Evolutionary conservation across 139 green algal genomes (phyloP).

Genomic region (Closterium sp.): DNA sequence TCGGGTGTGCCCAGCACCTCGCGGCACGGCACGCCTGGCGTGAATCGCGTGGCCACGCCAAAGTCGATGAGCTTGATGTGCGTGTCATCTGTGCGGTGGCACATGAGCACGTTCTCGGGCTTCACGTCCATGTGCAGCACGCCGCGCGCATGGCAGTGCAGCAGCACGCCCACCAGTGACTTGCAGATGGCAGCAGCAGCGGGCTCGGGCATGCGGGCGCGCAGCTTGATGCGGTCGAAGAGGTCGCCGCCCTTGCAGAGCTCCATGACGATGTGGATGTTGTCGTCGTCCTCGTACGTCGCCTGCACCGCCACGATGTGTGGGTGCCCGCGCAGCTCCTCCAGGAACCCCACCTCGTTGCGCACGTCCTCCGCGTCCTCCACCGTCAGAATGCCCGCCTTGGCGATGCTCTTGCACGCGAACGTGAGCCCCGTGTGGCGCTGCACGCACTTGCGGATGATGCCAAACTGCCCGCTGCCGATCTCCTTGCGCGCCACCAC

Average conservation of each 20-base stretch:
- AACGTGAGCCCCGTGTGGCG: conserved; percentile 50
- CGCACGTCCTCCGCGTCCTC: conserved; percentile 28
- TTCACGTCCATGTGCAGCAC: conserved; percentile 76
- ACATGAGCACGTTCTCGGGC: conserved; percentile 82
- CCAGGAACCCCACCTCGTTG: conserved; percentile 41
- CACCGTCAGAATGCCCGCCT: background rate
- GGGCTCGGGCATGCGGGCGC: conserved; percentile 3
- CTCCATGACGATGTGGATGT: conserved; percentile 38
- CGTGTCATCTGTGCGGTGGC: background rate
- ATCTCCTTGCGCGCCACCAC: background rate
- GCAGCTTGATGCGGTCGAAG: conserved; percentile 83
- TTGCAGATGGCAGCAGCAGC: conserved; percentile 13
- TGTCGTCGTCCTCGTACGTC: conserved; percentile 22
- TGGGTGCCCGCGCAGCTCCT: conserved; percentile 22
- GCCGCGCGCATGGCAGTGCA: conserved; percentile 72
- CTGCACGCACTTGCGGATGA: background rate
- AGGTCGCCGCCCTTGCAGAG: conserved; percentile 90
- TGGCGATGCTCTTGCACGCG: conserved; percentile 63
- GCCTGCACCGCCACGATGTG: conserved; percentile 23
- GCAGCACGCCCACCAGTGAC: conserved; percentile 18
- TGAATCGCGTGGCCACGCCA: background rate
- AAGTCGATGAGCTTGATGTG: background rate
- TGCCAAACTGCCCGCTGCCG: background rate
- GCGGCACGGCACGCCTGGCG: background rate
- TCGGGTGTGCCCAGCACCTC: background rate